phyloP scores from a whole-genome alignment of 345 rosid genomes.

The Gossypium longicalyx region DNA sequence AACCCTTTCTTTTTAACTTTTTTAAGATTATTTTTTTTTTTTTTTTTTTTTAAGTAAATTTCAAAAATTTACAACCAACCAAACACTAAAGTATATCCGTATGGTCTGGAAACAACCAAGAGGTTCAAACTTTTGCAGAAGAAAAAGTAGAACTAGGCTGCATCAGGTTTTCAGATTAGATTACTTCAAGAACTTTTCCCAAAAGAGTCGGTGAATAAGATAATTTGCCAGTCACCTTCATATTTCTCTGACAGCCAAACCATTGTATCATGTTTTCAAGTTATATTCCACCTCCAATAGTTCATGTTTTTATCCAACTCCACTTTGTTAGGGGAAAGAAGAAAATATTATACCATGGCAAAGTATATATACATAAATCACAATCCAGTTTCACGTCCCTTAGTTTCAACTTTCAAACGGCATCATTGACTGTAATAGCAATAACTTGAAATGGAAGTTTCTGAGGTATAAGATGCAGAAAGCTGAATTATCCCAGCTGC shows the following conservation, averaged over 20 bases:
- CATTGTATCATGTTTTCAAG: not conserved
- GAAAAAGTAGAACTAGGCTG: not conserved
- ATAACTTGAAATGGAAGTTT: not conserved
- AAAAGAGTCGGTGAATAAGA: not conserved
- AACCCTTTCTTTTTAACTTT: no score
- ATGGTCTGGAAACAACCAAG: no score
- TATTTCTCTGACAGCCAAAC: not conserved
- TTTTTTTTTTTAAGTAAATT: no score
- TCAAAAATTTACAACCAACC: no score
- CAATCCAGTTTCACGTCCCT: not conserved
- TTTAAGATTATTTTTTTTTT: no score
- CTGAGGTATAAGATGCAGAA: not conserved
- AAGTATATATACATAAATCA: conserved; percentile 22
- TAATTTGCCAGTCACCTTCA: not conserved
- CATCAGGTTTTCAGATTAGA: not conserved
- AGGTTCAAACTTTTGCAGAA: not conserved
- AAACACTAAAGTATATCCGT: no score
- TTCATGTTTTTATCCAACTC: not conserved
- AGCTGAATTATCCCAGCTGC: not conserved
- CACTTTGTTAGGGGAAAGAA: not conserved
- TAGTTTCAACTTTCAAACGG: not conserved
- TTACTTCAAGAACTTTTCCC: no score
- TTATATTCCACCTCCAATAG: not conserved
- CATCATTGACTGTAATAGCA: not conserved
- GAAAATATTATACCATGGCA: not conserved